Base-by-base conservation (phyloP, 2,329 filamentous ascomycete genomes). In the Fusarium cicatricum region DNA sequence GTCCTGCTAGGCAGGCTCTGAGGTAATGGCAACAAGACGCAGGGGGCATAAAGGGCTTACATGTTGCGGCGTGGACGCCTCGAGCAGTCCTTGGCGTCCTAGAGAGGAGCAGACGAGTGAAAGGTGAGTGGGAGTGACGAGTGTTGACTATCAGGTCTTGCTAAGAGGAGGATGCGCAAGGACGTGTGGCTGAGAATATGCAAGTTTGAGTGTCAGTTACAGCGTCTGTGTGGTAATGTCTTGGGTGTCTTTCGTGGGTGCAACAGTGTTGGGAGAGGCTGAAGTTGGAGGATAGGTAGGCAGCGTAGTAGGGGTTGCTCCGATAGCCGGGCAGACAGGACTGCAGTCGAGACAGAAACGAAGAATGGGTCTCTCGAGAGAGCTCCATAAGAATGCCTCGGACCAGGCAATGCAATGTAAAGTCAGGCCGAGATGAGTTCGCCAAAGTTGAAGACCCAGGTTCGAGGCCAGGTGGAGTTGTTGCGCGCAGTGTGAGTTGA, bases 1-100 rank as follows among this genome's bases (percentile, higher is more conserved):
- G 32, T 50, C 34, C 9, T 21, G 34, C 21, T 54, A 38, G 36
- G 31, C 15, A 43, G 49, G 41, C 34, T 37, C 42, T 54, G 11
- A 31, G 23, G 41, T 36, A n/a, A 55, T 38, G 44, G 47, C 12
- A 39, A 49, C 38, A 40, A 34, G 29, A 31, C 47, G 28, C 23
- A 47, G 38, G 45, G 60, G 50, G 16, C 33, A 46, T 37, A 36
- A 39, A 48, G 47, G 48, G 61, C 73, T 74, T 74, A 75, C 73
- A 75, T 75, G 52, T 67, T 75, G 68, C 58, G 66, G 61, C 63
- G 55, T 64, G 65, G 55, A 55, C 55, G 58, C 63, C 62, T 60
- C 33, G 47, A 59, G 63, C 58, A 62, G 55, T 59, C 62, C 63
- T 58, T 62, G 53, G 52, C 52, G 50, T 62, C 53, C 52, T 59